Evolutionary conservation across 805 yeast genomes (phyloP), one percentile per base, ranked within the genome.

Genomic region (Suhomyces vadensis): DNA sequence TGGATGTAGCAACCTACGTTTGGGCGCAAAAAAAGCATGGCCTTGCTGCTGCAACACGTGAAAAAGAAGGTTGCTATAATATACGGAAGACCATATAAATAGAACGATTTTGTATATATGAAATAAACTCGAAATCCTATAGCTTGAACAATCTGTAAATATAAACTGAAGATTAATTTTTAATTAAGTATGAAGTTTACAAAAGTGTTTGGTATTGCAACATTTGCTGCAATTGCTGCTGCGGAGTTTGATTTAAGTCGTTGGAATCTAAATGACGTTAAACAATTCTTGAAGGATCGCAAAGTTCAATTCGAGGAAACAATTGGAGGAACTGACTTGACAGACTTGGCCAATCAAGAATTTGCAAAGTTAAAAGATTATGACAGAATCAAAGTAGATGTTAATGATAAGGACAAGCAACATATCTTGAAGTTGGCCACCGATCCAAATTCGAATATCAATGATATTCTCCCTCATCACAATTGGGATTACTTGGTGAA

Each of bases 271-370:
- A 43, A 40, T 51, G 70, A 64, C 38, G 37, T 63, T 19, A 54
- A 58, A 37, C 60, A 63, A 21, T 64, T 64, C 37, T 56, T 64
- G 31, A 37, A 43, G 11, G 69, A 63, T 43, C 59, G 64, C 35
- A 49, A 57, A 10, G 47, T 64, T 17, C 39, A 50, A 6, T 41
- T 56, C 48, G 61, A 57, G 22, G 53, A 55, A 39, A 51, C 49
- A 35, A 45, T 52, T 11, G 51, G 57, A 2, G 23, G 50, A 20
- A 46, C 50, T 5, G 61, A 63, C 29, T 46, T 70, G 42, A 53
- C 57, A 35, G 48, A 47, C 5, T 50, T 63, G 40, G 63, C 69
- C 5, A 47, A 45, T 16, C 46, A 54, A 16, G 69, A 65, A 27
- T 60, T 59, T 52, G 54, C 56, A 10, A 50, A 51, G 14, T 44